Base-by-base conservation (phyloP, 148 eudicot genomes). In the Gaultheria prostrata region DNA sequence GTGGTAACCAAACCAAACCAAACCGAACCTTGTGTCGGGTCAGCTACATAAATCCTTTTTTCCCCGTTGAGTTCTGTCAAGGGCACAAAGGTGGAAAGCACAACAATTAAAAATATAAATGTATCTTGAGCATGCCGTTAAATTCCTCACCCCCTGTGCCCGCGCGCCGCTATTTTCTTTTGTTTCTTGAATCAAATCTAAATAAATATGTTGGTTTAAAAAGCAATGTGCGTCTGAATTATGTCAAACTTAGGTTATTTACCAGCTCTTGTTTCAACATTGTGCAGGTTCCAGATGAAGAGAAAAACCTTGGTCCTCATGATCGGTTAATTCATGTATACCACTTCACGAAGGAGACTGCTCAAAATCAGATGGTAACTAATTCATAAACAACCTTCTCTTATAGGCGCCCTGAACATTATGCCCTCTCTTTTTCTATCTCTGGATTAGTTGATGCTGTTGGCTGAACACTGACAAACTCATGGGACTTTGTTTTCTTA, bases 211-310 rank as follows among this genome's bases (percentile, higher is more conserved):
- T 18, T 54, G 21, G 24, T 78, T 54, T 54, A 20, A 33, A 78
- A 56, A 13, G 57, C 13, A 79, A 33, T 35, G 50, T 21, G 82
- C 49, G 20, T 79, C 30, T 33, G 49, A 15, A 54, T 10, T 20
- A 33, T 2, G 11, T 33, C n/a, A 21, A 46, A 56, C 1, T 78
- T 24, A 21, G 18, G 32, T 28, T 79, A 30, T 8, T 65, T 50
- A 75, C 28, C 51, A 43, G 54, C 46, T 56, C 63, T 13, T 71
- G 72, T 33, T 26, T 56, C 39, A 53, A 51, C 54, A 59, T 85
- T 70, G 26, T 85, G 79, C 90, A 95, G 98, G 89, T 95, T 87
- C 98, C 97, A 24, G 98, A 95, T 80, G 98, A 95, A 85, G 97
- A 95, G 88, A 92, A 94, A 88, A 90, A 93, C 84, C 90, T 95